Percentiles rank a stretch among this genome's conserved stretches.
Conservation (phyloP, 2,329 filamentous ascomycete species). For the Colletotrichum camelliae region DNA sequence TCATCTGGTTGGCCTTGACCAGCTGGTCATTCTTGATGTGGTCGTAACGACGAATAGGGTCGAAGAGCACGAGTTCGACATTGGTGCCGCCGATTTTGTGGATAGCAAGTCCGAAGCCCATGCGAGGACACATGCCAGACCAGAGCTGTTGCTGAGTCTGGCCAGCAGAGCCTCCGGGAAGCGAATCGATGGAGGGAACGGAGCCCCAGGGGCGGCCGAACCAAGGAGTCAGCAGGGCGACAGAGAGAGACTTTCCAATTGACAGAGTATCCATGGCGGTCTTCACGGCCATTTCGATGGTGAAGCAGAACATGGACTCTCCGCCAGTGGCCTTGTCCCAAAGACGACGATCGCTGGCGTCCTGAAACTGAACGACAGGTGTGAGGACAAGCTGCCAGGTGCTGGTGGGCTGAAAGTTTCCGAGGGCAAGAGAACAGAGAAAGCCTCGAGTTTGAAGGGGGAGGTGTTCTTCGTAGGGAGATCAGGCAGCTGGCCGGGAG, state of each 20-base stretch:
- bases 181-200: background rate
- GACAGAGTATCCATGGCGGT: too few species aligned
- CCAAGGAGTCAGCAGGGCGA: background rate
- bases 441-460: accelerated
- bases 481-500: background rate
- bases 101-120: background rate
- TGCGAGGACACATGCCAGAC: background rate
- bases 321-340: accelerated
- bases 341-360: accelerated
- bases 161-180: background rate
- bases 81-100: background rate
- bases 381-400: accelerated
- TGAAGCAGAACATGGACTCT: background rate
- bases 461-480: background rate
- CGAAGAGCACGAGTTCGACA: background rate
- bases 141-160: background rate
- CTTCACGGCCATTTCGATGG: too few species aligned
- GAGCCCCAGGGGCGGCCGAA: background rate
- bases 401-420: background rate
- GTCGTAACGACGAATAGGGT: background rate
- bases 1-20: background rate
- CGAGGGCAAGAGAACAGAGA: background rate
- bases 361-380: background rate
- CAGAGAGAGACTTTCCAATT: accelerated
- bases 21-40: background rate